phyloP scores from a whole-genome alignment of 2,329 filamentous ascomycete genomes.

The Pseudocercospora fijiensis region DNA sequence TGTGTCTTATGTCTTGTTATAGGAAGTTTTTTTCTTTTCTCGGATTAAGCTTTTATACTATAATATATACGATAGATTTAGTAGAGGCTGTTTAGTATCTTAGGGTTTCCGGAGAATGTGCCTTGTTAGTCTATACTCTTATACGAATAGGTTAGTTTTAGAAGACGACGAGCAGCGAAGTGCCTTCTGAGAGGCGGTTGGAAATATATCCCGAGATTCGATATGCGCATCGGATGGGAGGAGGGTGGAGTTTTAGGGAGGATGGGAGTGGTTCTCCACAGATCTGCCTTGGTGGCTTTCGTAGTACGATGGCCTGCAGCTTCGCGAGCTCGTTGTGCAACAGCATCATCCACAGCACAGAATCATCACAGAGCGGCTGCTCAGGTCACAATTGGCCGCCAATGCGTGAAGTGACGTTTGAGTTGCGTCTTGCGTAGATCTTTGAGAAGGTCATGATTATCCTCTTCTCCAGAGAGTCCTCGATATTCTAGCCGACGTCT shows the following conservation, averaged over 20 bases:
- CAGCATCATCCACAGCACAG: neutral
- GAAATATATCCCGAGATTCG: neutral
- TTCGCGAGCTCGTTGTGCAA: neutral
- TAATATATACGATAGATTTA: constrained; percentile 5
- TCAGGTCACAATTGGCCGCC: neutral
- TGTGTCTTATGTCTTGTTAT: neutral
- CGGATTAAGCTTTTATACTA: constrained; percentile 80
- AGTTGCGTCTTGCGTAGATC: neutral
- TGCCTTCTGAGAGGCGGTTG: neutral
- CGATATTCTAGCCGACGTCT: neutral
- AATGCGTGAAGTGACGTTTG: neutral
- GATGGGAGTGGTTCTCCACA: neutral
- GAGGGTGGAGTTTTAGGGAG: neutral
- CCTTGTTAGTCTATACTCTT: constrained; percentile 25
- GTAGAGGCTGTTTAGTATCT: neutral
- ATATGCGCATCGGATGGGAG: neutral
- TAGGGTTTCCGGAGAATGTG: constrained; percentile 2
- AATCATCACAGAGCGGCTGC: neutral
- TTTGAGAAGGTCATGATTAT: neutral
- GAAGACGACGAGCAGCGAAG: neutral
- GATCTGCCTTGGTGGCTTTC: neutral
- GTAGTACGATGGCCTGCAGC: neutral
- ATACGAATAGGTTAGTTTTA: constrained; percentile 69
- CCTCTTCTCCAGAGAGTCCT: neutral
- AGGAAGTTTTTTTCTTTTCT: constrained; percentile 43